Evolutionary conservation across 2,329 filamentous ascomycete species (phyloP).

Genomic region (Stemphylium vesicarium): DNA sequence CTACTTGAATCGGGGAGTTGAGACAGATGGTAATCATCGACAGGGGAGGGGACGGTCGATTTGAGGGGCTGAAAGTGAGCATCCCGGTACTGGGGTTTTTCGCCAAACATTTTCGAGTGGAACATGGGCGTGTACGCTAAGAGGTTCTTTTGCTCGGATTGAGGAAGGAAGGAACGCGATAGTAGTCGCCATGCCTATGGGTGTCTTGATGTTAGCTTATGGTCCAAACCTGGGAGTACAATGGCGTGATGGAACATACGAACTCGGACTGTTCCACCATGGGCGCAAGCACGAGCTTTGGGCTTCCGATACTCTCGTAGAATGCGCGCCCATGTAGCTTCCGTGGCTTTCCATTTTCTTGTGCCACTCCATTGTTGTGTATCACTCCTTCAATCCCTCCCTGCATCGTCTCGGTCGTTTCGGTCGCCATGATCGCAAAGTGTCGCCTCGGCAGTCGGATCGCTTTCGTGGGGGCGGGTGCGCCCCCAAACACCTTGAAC

Average conservation of each 20-base stretch:
- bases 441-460: conserved; percentile 12
- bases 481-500: conserved; percentile 30
- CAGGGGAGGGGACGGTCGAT: conserved; percentile 42
- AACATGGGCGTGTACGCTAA: conserved; percentile 96
- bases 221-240: not conserved
- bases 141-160: conserved; percentile 62
- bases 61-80: conserved; percentile 77
- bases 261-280: conserved; percentile 99
- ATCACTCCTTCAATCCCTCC: not conserved
- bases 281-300: conserved; percentile 87
- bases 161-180: conserved; percentile 85
- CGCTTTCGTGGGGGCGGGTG: conserved; percentile 20
- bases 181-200: conserved; percentile 94
- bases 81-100: conserved; percentile 76
- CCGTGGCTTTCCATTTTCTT: conserved; percentile 19
- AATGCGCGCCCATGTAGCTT: conserved; percentile 88
- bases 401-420: conserved; percentile 14
- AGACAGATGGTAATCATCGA: conserved; percentile 44
- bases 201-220: conserved; percentile 12
- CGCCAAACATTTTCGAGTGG: conserved; percentile 85
- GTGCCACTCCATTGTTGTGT: conserved; percentile 15
- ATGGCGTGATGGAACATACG: conserved; percentile 61
- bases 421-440: conserved; percentile 25
- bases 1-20: conserved; percentile 35
- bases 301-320: conserved; percentile 92